Evolutionary conservation across 2,329 filamentous ascomycete genomes (phyloP).

Genomic region (Arthrobotrys sinensis): DNA sequence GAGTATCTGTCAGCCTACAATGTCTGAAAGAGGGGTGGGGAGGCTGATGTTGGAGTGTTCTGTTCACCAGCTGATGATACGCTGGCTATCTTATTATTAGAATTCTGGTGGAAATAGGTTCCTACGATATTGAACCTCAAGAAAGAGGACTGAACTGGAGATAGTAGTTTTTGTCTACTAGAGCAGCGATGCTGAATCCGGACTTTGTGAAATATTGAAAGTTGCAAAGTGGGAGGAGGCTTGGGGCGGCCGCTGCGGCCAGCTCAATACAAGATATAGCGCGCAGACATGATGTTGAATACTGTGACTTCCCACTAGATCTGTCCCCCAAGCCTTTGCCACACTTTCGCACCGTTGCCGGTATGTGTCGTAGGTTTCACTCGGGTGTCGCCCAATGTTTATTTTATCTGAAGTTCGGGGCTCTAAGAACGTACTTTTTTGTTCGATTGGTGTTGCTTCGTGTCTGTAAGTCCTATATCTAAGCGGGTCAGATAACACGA

Average conservation of each 20-base stretch:
- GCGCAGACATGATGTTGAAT: constrained; percentile 61
- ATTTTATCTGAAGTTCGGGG: background rate
- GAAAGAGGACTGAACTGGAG: background rate
- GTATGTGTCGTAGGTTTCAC: constrained; percentile 3
- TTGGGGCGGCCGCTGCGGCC: constrained; percentile 46
- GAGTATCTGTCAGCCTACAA: constrained; percentile 30
- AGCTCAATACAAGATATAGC: constrained; percentile 60
- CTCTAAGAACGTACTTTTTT: background rate
- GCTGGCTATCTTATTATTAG: constrained; percentile 6
- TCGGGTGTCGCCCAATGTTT: background rate
- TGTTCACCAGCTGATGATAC: background rate
- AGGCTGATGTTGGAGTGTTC: background rate
- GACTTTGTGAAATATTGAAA: constrained; percentile 10
- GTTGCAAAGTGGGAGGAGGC: constrained; percentile 38
- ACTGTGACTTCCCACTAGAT: constrained; percentile 57
- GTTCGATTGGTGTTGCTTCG: background rate
- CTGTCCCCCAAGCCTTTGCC: constrained; percentile 52
- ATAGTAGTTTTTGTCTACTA: constrained; percentile 15
- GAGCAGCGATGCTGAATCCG: background rate
- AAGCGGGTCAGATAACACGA: constrained; percentile 2
- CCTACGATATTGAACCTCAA: constrained; percentile 13
- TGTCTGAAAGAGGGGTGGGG: background rate
- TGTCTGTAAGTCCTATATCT: background rate
- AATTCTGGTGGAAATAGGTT: background rate
- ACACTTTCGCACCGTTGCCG: background rate